These are phyloP conservation scores for Ogataea allantospora DNA, from an alignment of 805 yeast species.

Conservation along the genomic window DNA sequence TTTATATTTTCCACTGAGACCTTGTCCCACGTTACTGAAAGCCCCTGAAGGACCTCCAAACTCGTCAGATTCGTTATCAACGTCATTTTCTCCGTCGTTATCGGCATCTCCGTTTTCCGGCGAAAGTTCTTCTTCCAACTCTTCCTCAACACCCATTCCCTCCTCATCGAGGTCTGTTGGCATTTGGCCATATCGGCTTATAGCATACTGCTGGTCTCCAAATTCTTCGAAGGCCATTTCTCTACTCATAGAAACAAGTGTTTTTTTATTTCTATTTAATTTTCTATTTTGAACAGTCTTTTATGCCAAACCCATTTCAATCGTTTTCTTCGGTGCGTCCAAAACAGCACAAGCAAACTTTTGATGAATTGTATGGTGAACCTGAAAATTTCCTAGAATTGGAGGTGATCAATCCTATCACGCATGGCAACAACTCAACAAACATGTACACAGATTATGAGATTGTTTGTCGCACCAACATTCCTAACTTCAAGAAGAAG, in stretches of 20 bases:
- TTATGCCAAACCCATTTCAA: constrained; percentile 31
- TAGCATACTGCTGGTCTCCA: constrained; percentile 16
- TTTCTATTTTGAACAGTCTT: constrained; percentile 1
- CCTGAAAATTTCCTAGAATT: constrained; percentile 94
- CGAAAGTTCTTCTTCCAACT: constrained; percentile 28
- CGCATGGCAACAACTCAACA: constrained; percentile 57
- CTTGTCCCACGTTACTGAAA: constrained; percentile 84
- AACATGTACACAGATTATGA: constrained; percentile 90
- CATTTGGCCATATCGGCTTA: constrained; percentile 15
- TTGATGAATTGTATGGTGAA: constrained; percentile 84
- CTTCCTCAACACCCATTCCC: constrained; percentile 25
- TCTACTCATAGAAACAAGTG: constrained; percentile 1
- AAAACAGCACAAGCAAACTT: constrained; percentile 50
- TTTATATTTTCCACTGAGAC: constrained; percentile 75
- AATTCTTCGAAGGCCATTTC: constrained; percentile 22
- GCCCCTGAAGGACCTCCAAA: constrained; percentile 37
- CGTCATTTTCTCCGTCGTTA: constrained; percentile 36
- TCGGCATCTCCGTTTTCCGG: constrained; percentile 29
- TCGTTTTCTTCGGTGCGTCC: constrained; percentile 29
- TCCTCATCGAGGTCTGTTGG: constrained; percentile 15
- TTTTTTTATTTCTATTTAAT: constrained; percentile 2
- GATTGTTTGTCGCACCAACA: constrained; percentile 82
- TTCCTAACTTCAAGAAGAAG: constrained; percentile 76
- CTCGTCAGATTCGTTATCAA: constrained; percentile 38
- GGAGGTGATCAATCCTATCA: constrained; percentile 79